Evolutionary conservation across 495 filamentous ascomycete species (phyloP).

Genomic region (Barbatosphaeria neglecta): DNA sequence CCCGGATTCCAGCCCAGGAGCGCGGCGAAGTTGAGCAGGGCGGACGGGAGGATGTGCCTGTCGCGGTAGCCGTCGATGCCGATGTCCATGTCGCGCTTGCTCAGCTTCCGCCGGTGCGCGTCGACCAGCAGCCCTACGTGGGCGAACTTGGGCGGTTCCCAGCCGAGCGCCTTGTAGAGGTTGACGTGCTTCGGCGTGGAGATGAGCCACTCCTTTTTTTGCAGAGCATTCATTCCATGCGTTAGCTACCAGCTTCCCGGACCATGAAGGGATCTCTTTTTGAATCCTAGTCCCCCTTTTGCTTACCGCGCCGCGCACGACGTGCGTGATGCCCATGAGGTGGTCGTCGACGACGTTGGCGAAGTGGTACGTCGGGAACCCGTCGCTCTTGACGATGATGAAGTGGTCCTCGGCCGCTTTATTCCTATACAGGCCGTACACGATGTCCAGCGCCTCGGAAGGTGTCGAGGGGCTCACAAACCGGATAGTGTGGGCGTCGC

Average conservation of each 20-base stretch:
- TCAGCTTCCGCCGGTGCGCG: constrained; percentile 65
- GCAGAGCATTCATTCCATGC: no score
- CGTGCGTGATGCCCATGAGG: constrained; percentile 88
- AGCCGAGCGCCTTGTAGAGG: constrained; percentile 80
- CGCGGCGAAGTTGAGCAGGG: constrained; percentile 73
- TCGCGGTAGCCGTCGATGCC: constrained; percentile 59
- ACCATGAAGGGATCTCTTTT: no score
- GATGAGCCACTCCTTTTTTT: constrained; percentile 93
- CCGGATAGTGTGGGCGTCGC: constrained; percentile 68
- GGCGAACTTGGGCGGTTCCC: constrained; percentile 71
- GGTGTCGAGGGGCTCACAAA: constrained; percentile 55
- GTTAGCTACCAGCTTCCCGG: no score
- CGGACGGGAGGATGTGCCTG: constrained; percentile 56
- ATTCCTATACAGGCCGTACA: constrained; percentile 54
- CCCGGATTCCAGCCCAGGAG: constrained; percentile 78
- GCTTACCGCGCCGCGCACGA: constrained; percentile 73
- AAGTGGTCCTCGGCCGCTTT: constrained; percentile 37
- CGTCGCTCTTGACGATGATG: constrained; percentile 81
- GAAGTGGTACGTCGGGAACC: constrained; percentile 88
- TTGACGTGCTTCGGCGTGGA: constrained; percentile 83
- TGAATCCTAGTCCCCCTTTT: no score
- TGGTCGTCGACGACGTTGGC: constrained; percentile 97
- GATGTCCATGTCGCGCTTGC: constrained; percentile 69
- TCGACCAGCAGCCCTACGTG: constrained; percentile 84
- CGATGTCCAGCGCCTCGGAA: constrained; percentile 51